These are phyloP conservation scores for Cutaneotrichosporon sp. DNA, from an alignment of 1,284 basidiomycete species.

Conservation along the genomic window DNA sequence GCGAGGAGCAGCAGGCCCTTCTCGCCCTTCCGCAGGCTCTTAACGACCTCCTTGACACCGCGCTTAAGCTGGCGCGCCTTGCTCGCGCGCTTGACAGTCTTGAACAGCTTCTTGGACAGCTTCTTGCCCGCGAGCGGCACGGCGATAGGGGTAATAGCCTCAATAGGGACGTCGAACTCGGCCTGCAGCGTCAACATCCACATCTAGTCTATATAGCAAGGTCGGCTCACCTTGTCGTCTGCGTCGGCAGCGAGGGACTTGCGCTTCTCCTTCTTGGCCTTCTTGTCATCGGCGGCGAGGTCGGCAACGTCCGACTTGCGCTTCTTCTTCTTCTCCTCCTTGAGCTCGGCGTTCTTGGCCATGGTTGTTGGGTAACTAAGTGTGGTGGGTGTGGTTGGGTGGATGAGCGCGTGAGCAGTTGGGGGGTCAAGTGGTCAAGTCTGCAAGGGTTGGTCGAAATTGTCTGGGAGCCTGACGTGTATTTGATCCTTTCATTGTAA, in stretches of 20 bases:
- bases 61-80: constrained; percentile 90
- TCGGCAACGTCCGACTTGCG: constrained; percentile 52
- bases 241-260: constrained; percentile 47
- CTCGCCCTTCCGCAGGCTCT: constrained; percentile 91
- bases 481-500: not conserved
- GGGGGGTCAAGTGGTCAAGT: not conserved
- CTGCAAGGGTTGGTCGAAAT: constrained; percentile 4
- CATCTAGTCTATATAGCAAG: not conserved
- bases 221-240: constrained; percentile 31
- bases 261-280: constrained; percentile 56
- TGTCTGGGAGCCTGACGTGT: not conserved
- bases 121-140: constrained; percentile 88
- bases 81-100: constrained; percentile 88
- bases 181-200: constrained; percentile 24
- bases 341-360: constrained; percentile 51
- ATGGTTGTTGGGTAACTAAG: constrained; percentile 24
- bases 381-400: constrained; percentile 18
- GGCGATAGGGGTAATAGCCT: constrained; percentile 85
- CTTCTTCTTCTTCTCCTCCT: constrained; percentile 55
- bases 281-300: constrained; percentile 44
- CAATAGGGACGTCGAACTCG: constrained; percentile 65
- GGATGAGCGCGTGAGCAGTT: not conserved
- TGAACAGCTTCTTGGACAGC: constrained; percentile 85
- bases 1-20: constrained; percentile 91
- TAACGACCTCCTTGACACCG: constrained; percentile 95